Conservation (phyloP, 2,329 filamentous ascomycete genomes). For the Fusarium udum region DNA sequence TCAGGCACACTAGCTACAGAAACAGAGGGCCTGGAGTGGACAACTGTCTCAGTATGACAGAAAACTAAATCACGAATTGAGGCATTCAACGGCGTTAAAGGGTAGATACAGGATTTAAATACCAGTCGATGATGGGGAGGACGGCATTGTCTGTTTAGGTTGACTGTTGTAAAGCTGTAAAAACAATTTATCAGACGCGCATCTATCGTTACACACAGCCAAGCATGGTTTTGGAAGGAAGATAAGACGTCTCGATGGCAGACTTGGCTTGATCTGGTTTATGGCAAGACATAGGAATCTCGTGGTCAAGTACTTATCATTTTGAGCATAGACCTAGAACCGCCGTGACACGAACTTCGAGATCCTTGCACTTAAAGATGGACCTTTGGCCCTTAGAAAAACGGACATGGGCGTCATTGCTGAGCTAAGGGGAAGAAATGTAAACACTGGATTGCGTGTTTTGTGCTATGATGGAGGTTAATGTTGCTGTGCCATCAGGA, state of each 20-base stretch:
- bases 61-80: constrained; percentile 9
- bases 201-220: background rate
- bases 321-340: background rate
- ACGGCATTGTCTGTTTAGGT: background rate
- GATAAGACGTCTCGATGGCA: background rate
- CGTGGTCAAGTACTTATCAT: background rate
- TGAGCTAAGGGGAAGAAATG: background rate
- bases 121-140: background rate
- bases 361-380: background rate
- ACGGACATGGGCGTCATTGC: constrained; percentile 9
- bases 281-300: background rate
- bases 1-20: constrained; percentile 2
- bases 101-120: constrained; percentile 9
- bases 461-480: constrained; percentile 1
- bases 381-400: background rate
- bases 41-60: background rate
- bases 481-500: constrained; percentile 25
- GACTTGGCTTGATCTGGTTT: background rate
- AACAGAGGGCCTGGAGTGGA: background rate
- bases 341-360: background rate
- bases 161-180: background rate
- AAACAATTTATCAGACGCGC: constrained; percentile 8
- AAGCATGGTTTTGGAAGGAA: background rate
- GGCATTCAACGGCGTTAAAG: constrained; percentile 32
- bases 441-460: constrained; percentile 23